These are phyloP conservation scores for Triticum timopheevii DNA, from an alignment of 176 grass and related monocot species.

Conservation along the genomic window DNA sequence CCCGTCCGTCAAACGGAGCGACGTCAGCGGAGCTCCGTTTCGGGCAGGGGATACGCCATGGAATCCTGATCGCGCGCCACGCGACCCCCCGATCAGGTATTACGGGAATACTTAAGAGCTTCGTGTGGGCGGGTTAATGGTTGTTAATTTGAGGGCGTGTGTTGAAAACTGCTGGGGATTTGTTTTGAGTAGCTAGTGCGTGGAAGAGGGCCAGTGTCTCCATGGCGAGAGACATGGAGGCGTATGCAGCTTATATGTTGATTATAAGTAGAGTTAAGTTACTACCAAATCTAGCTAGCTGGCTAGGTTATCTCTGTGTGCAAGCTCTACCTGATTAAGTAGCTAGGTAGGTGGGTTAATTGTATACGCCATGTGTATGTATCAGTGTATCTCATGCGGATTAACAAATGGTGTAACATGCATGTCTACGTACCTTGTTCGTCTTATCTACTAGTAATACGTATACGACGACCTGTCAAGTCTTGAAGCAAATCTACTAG, in stretches of 20 bases:
- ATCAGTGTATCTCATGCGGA: background rate
- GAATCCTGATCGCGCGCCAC: constrained; percentile 15
- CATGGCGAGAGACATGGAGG: constrained; percentile 31
- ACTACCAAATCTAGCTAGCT: constrained; percentile 1
- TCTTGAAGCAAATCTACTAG: background rate
- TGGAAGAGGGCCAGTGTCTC: constrained; percentile 2
- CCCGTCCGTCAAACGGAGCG: constrained; percentile 41
- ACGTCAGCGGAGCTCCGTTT: constrained; percentile 35
- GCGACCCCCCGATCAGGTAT: background rate
- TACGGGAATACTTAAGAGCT: background rate
- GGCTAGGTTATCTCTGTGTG: background rate
- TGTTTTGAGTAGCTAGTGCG: background rate
- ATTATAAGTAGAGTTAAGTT: background rate
- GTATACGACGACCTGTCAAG: background rate
- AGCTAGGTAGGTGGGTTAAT: constrained; percentile 3
- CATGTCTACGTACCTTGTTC: background rate
- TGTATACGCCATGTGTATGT: background rate
- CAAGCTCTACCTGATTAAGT: background rate
- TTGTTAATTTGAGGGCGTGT: constrained; percentile 9
- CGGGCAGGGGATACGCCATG: constrained; percentile 20
- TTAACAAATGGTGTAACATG: background rate
- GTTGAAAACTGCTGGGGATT: background rate
- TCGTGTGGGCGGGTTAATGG: background rate
- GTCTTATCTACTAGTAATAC: background rate
- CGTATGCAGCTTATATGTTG: background rate